Conservation (phyloP, 1,284 basidiomycete species). For the Naganishia cerealis region DNA sequence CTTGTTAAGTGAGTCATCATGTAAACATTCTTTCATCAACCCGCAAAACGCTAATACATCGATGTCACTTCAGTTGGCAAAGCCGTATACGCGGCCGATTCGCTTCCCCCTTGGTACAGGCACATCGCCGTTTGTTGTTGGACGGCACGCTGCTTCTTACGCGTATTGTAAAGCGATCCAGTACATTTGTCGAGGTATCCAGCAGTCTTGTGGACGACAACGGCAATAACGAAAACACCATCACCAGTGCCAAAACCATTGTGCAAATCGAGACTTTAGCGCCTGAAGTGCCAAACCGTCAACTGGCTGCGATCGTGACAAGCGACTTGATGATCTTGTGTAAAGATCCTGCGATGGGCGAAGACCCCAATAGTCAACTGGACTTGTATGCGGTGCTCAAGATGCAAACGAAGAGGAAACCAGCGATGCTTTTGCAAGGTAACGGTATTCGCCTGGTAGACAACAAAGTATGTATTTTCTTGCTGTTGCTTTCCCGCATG, state of each 20-base stretch:
- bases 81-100: conserved; percentile 83
- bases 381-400: conserved; percentile 90
- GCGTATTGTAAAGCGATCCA: conserved; percentile 83
- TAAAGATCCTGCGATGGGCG: conserved; percentile 63
- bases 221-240: conserved; percentile 46
- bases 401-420: conserved; percentile 83
- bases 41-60: conserved; percentile 38
- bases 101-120: conserved; percentile 93
- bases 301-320: conserved; percentile 76
- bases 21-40: conserved; percentile 27
- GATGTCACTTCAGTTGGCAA: conserved; percentile 64
- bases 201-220: conserved; percentile 26
- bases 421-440: conserved; percentile 82
- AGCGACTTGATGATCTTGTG: conserved; percentile 89
- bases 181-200: conserved; percentile 79
- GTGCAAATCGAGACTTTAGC: conserved; percentile 83
- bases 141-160: conserved; percentile 79
- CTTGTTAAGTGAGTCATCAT: conserved; percentile 64
- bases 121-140: conserved; percentile 89
- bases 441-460: conserved; percentile 63
- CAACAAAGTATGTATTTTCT: conserved; percentile 42
- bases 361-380: conserved; percentile 68
- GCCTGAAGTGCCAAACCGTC: conserved; percentile 72
- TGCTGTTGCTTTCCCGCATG: conserved; percentile 29
- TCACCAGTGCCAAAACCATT: conserved; percentile 59